Evolutionary conservation across 306 rosid genomes (phyloP).

Genomic region (Gastrolobium villosum): DNA sequence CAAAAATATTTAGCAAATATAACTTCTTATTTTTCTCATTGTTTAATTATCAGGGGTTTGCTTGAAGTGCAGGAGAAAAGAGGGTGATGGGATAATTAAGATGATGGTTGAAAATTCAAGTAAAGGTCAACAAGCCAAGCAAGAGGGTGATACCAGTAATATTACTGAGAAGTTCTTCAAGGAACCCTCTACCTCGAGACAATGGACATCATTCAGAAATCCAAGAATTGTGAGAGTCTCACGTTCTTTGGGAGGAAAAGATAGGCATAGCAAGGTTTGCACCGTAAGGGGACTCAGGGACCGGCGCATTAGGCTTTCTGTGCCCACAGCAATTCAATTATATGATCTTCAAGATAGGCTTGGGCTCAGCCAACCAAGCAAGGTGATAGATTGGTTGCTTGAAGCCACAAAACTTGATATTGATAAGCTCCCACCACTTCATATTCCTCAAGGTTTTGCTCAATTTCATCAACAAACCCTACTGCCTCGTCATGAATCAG

Average conservation of each 20-base stretch:
- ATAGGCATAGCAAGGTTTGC: conserved; percentile 94
- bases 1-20: not conserved
- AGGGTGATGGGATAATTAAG: conserved; percentile 33
- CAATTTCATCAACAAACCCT: conserved; percentile 68
- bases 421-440: conserved; percentile 89
- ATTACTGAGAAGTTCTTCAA: conserved; percentile 37
- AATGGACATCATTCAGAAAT: conserved; percentile 78
- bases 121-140: conserved; percentile 56
- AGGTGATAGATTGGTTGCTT: conserved; percentile 90
- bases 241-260: conserved; percentile 89
- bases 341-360: conserved; percentile 90
- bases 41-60: conserved; percentile 24
- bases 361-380: conserved; percentile 83
- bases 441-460: conserved; percentile 65
- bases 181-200: conserved; percentile 63
- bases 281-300: conserved; percentile 87
- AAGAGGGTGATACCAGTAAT: conserved; percentile 46
- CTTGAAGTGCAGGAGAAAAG: conserved; percentile 37
- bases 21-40: not conserved
- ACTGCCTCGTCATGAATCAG: conserved; percentile 44
- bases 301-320: conserved; percentile 84
- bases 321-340: conserved; percentile 83
- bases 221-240: conserved; percentile 92
- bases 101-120: conserved; percentile 68
- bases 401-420: conserved; percentile 76